Evolutionary conservation across 306 rosid species (phyloP), one percentile per base, ranked within the genome.

Genomic region (Heteromeles arbutifolia): DNA sequence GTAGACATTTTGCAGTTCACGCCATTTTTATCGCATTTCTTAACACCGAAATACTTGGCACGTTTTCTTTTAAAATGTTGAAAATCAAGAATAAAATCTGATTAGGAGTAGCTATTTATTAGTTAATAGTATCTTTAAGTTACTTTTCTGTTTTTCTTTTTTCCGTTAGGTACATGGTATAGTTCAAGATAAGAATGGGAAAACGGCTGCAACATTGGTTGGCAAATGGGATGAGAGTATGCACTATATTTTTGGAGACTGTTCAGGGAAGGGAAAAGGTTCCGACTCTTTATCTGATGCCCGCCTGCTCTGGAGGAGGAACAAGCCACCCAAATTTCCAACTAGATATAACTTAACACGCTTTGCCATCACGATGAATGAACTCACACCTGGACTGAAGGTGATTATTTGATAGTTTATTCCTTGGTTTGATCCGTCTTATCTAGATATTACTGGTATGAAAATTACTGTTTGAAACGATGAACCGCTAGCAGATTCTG

Each of bases 161-260:
- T 32, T 44, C 32, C 29, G 11, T 58, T 81, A 93, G 98, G 98
- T 92, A 64, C 98, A 96, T 65, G 99, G 99, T 71, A 57, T 86
- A 41, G 85, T 92, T 81, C 98, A 88, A 90, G 98, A 96, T 82
- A 86, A 74, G 84, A 85, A 78, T 43, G 99, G 99, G 53, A 92
- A 86, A 83, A 90, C 96, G 8, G 89, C 83, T 70, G 96, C 99
- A 18, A 96, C 99, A 34, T 74, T 96, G 77, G 88, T 89, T 80
- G 99, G 99, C 66, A 96, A 96, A 84, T 96, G 99, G 99, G 99
- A 96, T 83, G 99, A 92, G 82, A 92, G 98, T 87, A 88, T 96
- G 91, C 89, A 90, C 82, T 96, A 83, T 79, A 85, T 89, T 72
- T 81, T 73, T 52, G 99, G 99, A 77, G 98, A 96, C 85, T 86